Percentiles rank a stretch among this genome's conserved stretches.
These are phyloP conservation scores for Wallacemonas sp. DNA, from an alignment of 208 protist species.

Conservation along the genomic window DNA sequence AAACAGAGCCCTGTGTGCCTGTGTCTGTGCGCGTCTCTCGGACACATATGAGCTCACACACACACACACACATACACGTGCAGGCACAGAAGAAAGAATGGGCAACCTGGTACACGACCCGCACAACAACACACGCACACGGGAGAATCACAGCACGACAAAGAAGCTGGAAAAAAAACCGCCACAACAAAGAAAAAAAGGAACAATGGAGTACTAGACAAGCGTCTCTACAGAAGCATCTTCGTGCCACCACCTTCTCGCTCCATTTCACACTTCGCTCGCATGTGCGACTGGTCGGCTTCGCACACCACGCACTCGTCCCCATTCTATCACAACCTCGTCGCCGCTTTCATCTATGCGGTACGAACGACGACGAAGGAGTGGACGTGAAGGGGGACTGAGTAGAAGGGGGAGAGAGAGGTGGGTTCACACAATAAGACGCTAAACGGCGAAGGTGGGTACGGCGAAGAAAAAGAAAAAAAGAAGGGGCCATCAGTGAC, in stretches of 20 bases:
- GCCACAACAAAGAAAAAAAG: slow-evolving; percentile 4
- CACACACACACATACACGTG: too few species aligned
- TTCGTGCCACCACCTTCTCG: too few species aligned
- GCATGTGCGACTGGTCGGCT: too few species aligned
- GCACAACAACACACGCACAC: background rate
- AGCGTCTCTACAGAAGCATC: slow-evolving; percentile 1
- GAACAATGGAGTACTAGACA: background rate
- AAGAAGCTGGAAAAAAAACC: background rate
- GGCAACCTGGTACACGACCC: background rate
- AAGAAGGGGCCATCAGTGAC: background rate
- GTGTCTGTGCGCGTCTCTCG: too few species aligned
- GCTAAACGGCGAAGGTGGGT: background rate
- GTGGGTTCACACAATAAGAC: background rate
- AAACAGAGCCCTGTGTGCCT: too few species aligned
- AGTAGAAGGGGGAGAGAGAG: background rate
- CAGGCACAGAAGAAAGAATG: background rate
- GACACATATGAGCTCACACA: too few species aligned
- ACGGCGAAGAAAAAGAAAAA: slow-evolving; percentile 6
- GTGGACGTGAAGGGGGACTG: too few species aligned
- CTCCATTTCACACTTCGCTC: too few species aligned
- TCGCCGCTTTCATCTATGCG: too few species aligned
- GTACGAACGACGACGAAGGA: too few species aligned
- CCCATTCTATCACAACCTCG: too few species aligned
- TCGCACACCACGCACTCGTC: too few species aligned
- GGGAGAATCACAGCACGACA: slow-evolving; percentile 9